Evolutionary conservation across 345 rosid genomes (phyloP), one percentile per base, ranked within the genome.

Genomic region (Rubroshorea leprosula): DNA sequence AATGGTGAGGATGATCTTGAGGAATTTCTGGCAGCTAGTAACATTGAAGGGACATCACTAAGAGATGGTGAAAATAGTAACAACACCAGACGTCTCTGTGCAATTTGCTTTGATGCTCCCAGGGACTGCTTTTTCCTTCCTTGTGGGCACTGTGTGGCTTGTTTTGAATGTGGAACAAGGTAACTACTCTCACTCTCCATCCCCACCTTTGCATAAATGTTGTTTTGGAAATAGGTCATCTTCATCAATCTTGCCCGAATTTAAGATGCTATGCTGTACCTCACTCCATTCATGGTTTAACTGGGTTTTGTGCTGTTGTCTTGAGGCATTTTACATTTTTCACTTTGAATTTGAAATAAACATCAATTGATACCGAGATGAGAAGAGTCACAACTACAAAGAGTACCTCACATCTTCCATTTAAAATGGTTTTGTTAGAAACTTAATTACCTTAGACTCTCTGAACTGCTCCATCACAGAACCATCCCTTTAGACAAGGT

Each of bases 61-160:
- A 75, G 68, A 52, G 90, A 82, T 41, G 76, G 81, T 56, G 93
- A 87, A 72, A 79, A 77, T 49, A 66, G 73, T 59, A 35, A 35
- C 41, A 87, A 81, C 63, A 94, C 93, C 16, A 76, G 79, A 48
- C 88, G 87, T 20, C 95, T 90, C 24, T 94, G 99, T 75, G 96
- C 90, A 2, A 90, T 94, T 51, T 94, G 99, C 80, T 94, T 78
- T 65, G 99, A 94, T 74, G 99, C 95, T 57, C 95, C 96, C 7
- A 87, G 99, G 70, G 97, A 85, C 70, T 90, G 99, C 74, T 94
- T 90, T 76, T 93, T 94, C 76, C 97, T 94, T 78, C 96, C 96
- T 12, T 94, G 99, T 61, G 99, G 99, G 45, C 97, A 90, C 66
- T 94, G 95, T 55, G 83, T 90, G 22, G 82, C 99, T 67, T 94